Evolutionary conservation across 345 rosid genomes (phyloP).

Genomic region (Rhodamnia argentea): DNA sequence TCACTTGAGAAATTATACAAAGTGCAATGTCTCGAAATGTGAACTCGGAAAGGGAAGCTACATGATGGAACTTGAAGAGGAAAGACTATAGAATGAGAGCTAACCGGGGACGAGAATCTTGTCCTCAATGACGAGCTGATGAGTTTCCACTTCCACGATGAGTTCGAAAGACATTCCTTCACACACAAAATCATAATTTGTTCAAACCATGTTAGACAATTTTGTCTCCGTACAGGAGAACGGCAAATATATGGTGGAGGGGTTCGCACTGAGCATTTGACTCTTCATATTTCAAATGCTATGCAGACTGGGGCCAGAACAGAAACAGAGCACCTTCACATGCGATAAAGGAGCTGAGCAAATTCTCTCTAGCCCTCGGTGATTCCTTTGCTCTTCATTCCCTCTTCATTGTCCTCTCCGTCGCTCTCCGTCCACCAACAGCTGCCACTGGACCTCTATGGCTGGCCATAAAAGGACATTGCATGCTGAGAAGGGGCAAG

Average conservation of each 20-base stretch:
- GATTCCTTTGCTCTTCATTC: not conserved
- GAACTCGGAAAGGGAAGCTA: not conserved
- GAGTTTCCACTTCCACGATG: no score
- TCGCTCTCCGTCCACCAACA: not conserved
- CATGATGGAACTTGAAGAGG: not conserved
- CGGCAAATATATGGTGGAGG: no score
- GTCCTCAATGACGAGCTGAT: not conserved
- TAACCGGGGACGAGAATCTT: conserved; percentile 71
- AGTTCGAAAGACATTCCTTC: no score
- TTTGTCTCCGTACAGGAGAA: no score
- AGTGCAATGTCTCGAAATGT: not conserved
- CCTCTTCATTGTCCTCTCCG: not conserved
- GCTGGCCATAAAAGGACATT: not conserved
- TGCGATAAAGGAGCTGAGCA: not conserved
- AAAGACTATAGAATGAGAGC: no score
- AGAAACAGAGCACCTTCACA: not conserved
- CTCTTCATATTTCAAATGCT: no score
- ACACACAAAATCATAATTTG: no score
- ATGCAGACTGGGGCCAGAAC: no score
- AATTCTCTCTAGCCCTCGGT: not conserved
- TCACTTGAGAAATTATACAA: no score
- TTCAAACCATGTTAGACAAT: no score
- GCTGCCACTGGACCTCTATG: not conserved
- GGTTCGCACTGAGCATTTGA: no score
- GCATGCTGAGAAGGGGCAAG: not conserved